Conservation (phyloP, 345 rosid species). For the Atalantia buxifolia region DNA sequence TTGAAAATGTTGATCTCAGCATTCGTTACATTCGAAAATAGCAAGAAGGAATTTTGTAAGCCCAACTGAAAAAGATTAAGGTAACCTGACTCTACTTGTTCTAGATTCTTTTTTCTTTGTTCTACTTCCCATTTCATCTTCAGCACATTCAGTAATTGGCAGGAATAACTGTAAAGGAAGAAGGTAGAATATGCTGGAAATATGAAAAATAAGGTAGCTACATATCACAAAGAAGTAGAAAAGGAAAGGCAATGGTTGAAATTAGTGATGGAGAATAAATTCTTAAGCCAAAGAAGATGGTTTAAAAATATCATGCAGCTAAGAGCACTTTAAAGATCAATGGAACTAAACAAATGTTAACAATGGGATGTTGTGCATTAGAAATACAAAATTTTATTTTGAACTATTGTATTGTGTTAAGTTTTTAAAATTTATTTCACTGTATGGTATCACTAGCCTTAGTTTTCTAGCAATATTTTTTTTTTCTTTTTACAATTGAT, state of each 20-base stretch:
- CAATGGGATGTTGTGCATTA: too few species aligned
- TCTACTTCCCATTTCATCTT: neutral
- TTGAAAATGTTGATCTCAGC: conserved; percentile 32
- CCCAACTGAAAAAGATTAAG: conserved; percentile 67
- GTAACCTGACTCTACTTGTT: conserved; percentile 24
- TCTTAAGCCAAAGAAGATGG: conserved; percentile 79
- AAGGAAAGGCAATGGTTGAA: conserved; percentile 80
- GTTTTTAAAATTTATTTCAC: too few species aligned
- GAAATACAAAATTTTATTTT: too few species aligned
- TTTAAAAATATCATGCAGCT: conserved; percentile 78
- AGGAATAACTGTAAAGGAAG: conserved; percentile 78
- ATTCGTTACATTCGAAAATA: conserved; percentile 77
- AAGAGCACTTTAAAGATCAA: conserved; percentile 58
- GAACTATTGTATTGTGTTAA: too few species aligned
- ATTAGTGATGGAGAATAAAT: conserved; percentile 71
- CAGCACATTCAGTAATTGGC: conserved; percentile 12
- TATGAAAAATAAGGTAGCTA: conserved; percentile 68
- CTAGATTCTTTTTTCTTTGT: neutral
- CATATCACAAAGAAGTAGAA: conserved; percentile 69
- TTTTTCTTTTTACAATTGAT: too few species aligned
- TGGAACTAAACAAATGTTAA: too few species aligned
- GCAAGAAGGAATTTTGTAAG: conserved; percentile 70
- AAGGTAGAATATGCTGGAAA: conserved; percentile 75
- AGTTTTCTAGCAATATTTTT: too few species aligned
- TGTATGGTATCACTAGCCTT: too few species aligned